phyloP scores from a whole-genome alignment of 1,284 basidiomycete species.

The Anthracocystis walkeri region DNA sequence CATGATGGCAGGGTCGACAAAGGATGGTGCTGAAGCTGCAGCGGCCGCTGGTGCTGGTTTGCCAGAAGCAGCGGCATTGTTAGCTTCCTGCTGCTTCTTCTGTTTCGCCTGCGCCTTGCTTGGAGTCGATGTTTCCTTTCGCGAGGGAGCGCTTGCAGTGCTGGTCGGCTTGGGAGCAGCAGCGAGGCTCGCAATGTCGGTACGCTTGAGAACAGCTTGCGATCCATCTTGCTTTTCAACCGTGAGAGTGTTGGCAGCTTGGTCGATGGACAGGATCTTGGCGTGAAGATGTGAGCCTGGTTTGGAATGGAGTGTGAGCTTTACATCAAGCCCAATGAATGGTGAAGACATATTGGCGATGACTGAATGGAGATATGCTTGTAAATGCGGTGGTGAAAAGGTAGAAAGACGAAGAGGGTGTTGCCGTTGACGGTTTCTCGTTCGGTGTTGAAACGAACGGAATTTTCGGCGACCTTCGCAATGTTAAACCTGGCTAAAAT shows the following conservation, averaged over 20 bases:
- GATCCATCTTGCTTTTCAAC: constrained; percentile 44
- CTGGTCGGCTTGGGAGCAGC: constrained; percentile 23
- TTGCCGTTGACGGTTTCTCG: neutral
- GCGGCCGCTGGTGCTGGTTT: constrained; percentile 5
- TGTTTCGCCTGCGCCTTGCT: constrained; percentile 16
- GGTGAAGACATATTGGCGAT: constrained; percentile 31
- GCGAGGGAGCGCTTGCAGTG: neutral
- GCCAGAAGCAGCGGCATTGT: constrained; percentile 1
- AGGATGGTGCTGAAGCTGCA: constrained; percentile 9
- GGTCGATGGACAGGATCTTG: constrained; percentile 49
- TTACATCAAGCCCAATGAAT: constrained; percentile 48
- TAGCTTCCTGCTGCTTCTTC: constrained; percentile 14
- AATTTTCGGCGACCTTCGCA: neutral
- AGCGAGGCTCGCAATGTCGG: constrained; percentile 40
- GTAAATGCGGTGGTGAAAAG: constrained; percentile 3
- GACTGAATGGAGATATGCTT: neutral
- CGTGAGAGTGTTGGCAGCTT: constrained; percentile 44
- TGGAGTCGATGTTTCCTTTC: constrained; percentile 12
- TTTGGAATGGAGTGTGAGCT: constrained; percentile 42
- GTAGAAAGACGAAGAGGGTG: neutral
- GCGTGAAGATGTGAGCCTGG: constrained; percentile 25
- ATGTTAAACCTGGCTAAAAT: neutral
- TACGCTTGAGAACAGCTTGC: constrained; percentile 30
- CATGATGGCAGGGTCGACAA: constrained; percentile 35
- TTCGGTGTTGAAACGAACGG: neutral